Evolutionary conservation across 768 basidiomycete genomes (phyloP), one percentile per base, ranked within the genome.

Genomic region (Cantharellus anzutake): DNA sequence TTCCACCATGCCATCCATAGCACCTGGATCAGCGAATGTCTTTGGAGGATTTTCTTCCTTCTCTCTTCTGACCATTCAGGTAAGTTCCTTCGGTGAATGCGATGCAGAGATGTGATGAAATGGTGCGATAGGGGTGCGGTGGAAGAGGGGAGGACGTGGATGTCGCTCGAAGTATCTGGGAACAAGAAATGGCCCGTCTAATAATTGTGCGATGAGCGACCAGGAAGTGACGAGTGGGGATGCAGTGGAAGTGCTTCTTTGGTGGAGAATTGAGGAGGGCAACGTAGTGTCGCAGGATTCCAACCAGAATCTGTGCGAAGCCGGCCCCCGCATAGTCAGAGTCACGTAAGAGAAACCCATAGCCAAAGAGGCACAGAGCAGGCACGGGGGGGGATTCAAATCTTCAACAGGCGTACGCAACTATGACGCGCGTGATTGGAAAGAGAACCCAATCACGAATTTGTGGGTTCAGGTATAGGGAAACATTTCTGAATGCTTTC

Each of bases 1-100:
- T 5, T 90, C 79, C 92, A 97, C 94, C 90, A 97, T 93, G 42
- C 87, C 88, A 64, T 97, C 94, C 91, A 98, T 94, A 51, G 84
- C 83, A 56, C 80, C 80, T 4, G 90, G 89, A 74, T 97, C 94
- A 7, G 80, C 78, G 69, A 97, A 76, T 0, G 92, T 88, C 66
- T 91, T 94, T 14, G 84, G 77, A 34, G 88, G 79, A 2, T 93
- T 16, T 84, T 29, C 20, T 29, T 29, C 20, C 20, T 29, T 29
- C 20, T 29, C 20, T 29, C 20, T 29, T 81, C 0, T 84, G 83
- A 58, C 89, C 84, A 67, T 94, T 94, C 63, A 98, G 82, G 70
- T 86, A 97, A 4, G 76, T 78, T 35, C 94, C 94, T 2, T 75
- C 73, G 50, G 73, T 75, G 68, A 83, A 91, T 2, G 86, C 81